A percentile compares a stretch with the other conserved stretches of the same genome.
phyloP scores from a whole-genome alignment of 352 stramenopile species.

The Phytophthora brassicae region DNA sequence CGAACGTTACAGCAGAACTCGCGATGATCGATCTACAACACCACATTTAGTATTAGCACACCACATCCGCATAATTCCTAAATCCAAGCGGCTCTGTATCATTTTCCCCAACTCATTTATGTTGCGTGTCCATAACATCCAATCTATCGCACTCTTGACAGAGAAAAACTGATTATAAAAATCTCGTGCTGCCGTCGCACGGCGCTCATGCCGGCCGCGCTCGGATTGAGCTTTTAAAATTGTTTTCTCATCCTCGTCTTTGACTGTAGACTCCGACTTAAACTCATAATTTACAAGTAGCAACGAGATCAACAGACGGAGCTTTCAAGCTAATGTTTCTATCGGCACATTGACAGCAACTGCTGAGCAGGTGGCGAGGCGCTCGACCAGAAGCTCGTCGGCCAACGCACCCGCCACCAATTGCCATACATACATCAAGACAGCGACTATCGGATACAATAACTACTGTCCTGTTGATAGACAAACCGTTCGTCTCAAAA shows the following conservation, averaged over 20 bases:
- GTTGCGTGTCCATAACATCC: conserved; percentile 21
- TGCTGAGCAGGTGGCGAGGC: conserved; percentile 5
- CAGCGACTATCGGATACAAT: too few relatives aligned
- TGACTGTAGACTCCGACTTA: conserved; percentile 35
- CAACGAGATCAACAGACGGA: conserved; percentile 1
- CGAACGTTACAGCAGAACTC: conserved; percentile 68
- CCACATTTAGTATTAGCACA: conserved; percentile 20
- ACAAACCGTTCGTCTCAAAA: too few relatives aligned
- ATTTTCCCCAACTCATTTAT: conserved; percentile 16
- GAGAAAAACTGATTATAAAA: not conserved
- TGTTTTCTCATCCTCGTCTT: conserved; percentile 28
- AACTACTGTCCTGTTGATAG: too few relatives aligned
- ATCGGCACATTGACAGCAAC: conserved; percentile 18
- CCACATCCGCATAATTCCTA: too few relatives aligned
- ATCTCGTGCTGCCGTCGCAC: not conserved
- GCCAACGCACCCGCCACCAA: not conserved
- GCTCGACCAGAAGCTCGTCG: conserved; percentile 10
- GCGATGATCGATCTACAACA: conserved; percentile 32
- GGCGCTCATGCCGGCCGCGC: conserved; percentile 16
- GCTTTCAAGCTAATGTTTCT: conserved; percentile 5
- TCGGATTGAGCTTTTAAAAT: conserved; percentile 13
- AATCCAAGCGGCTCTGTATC: not conserved
- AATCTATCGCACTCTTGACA: conserved; percentile 2
- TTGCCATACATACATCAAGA: too few relatives aligned
- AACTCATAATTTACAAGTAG: conserved; percentile 28